Conservation (phyloP, 805 yeast species). For the Kazachstania bromeliacearum region DNA sequence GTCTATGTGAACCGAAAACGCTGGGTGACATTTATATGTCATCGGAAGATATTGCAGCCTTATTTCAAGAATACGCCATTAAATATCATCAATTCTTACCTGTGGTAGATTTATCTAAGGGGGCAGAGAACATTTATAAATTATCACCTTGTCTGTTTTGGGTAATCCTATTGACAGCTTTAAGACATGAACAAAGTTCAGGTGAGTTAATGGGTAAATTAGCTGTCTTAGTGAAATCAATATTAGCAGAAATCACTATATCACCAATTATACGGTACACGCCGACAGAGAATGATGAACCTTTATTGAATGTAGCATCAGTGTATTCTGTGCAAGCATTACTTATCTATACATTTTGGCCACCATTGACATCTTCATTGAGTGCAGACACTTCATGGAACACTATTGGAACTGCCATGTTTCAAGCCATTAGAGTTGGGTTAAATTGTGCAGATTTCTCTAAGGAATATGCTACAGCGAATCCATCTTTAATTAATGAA, state of each 20-base stretch:
- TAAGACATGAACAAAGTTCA: conserved; percentile 38
- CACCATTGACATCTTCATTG: conserved; percentile 85
- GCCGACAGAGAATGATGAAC: conserved; percentile 58
- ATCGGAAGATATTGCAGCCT: conserved; percentile 45
- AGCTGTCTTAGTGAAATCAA: conserved; percentile 61
- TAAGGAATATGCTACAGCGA: conserved; percentile 40
- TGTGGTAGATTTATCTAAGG: conserved; percentile 68
- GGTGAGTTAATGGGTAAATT: conserved; percentile 46
- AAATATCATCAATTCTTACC: conserved; percentile 81
- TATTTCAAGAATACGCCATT: conserved; percentile 60
- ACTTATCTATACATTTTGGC: conserved; percentile 84
- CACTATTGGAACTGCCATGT: conserved; percentile 83
- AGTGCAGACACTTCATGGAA: conserved; percentile 95
- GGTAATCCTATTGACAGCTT: conserved; percentile 81
- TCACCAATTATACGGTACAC: conserved; percentile 79
- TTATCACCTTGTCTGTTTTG: conserved; percentile 88
- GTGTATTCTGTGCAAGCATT: conserved; percentile 93
- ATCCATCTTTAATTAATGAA: conserved; percentile 44
- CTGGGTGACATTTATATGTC: conserved; percentile 57
- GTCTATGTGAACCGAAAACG: conserved; percentile 51
- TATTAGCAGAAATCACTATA: conserved; percentile 81
- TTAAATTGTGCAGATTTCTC: conserved; percentile 67
- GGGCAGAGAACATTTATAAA: conserved; percentile 71
- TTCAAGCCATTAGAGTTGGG: conserved; percentile 87
- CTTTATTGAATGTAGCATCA: conserved; percentile 75